Evolutionary conservation across 106 monocot genomes (phyloP).

Genomic region (Posidonia australis): DNA sequence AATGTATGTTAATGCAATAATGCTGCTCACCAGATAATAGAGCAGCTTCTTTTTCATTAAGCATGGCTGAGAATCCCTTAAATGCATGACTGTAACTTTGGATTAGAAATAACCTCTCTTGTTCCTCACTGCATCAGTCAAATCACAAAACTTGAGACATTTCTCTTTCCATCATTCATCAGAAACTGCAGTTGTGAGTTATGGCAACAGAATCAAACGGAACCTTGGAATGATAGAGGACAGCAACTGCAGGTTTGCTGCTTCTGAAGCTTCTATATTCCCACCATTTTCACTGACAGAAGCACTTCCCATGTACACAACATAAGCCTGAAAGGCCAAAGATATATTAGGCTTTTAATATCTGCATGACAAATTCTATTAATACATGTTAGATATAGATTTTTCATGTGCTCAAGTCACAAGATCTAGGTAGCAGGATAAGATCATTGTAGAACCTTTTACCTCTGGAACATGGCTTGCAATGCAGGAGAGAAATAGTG

Average conservation of each 20-base stretch:
- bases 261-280: conserved; percentile 22
- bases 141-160: not conserved
- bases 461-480: conserved; percentile 38
- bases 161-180: not conserved
- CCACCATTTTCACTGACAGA: not conserved
- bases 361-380: not conserved
- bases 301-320: conserved; percentile 77
- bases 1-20: too few species aligned
- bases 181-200: not conserved
- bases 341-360: not conserved
- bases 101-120: conserved; percentile 50
- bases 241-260: conserved; percentile 53
- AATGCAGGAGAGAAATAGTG: conserved; percentile 16
- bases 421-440: too few species aligned
- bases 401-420: too few species aligned
- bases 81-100: conserved; percentile 76
- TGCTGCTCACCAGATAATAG: conserved; percentile 41
- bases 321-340: conserved; percentile 42
- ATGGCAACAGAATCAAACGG: not conserved
- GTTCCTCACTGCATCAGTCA: conserved; percentile 63
- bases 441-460: too few species aligned
- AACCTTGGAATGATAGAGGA: conserved; percentile 66
- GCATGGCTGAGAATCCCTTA: conserved; percentile 83
- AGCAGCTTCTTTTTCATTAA: conserved; percentile 65
- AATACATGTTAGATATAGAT: too few species aligned